Evolutionary conservation across 352 stramenopile genomes (phyloP).

Genomic region (Pythium brassicae): DNA sequence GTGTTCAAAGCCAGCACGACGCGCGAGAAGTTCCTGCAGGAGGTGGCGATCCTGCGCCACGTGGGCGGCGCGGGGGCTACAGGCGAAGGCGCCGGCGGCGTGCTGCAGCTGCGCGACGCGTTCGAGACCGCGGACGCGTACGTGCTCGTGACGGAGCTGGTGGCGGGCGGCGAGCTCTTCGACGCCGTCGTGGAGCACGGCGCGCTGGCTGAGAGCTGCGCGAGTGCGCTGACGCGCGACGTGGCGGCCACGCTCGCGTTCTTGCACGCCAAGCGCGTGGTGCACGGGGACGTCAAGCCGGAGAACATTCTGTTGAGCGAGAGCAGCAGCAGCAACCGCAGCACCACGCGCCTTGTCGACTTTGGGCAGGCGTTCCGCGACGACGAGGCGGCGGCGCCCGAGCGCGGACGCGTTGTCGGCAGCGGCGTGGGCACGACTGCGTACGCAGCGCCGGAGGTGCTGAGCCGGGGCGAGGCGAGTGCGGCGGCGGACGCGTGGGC

Average conservation of each 20-base stretch:
- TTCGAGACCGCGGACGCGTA: constrained; percentile 71
- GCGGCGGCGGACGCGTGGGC: constrained; percentile 87
- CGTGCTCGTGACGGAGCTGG: constrained; percentile 84
- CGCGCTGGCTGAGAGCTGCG: constrained; percentile 82
- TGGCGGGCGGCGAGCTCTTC: constrained; percentile 84
- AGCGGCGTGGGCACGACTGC: constrained; percentile 42
- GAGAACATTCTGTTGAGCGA: constrained; percentile 83
- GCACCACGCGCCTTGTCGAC: constrained; percentile 87
- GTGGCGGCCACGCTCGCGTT: constrained; percentile 79
- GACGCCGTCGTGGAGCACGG: constrained; percentile 84
- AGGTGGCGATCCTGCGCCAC: constrained; percentile 73
- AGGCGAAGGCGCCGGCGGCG: too few relatives aligned
- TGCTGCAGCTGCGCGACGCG: constrained; percentile 69
- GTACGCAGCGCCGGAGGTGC: constrained; percentile 83
- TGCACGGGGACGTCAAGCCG: constrained; percentile 88
- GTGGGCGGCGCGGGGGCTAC: constrained; percentile 64
- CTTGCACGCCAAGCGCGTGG: constrained; percentile 82
- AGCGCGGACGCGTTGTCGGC: neutral
- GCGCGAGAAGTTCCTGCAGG: constrained; percentile 77
- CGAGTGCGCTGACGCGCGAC: constrained; percentile 61
- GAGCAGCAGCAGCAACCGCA: too few relatives aligned
- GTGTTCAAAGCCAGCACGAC: constrained; percentile 75
- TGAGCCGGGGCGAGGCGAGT: constrained; percentile 47
- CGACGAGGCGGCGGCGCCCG: too few relatives aligned
- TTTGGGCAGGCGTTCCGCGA: constrained; percentile 82